Conservation (phyloP, 2,329 filamentous ascomycete species). For the Penicillium verrucosum region DNA sequence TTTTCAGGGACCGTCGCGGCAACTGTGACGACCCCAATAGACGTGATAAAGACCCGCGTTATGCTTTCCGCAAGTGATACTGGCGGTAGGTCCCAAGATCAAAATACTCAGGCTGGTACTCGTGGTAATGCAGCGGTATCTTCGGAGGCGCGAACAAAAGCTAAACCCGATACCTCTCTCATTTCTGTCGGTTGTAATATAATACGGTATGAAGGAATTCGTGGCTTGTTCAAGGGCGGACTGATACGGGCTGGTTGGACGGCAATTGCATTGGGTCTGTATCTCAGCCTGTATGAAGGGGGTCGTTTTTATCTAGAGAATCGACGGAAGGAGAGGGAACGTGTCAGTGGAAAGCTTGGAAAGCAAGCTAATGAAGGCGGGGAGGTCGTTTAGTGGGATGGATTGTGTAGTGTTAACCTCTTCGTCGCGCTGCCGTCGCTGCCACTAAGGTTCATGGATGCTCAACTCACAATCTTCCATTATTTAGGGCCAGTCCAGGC, state of each 20-base stretch:
- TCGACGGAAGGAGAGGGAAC: slow-evolving; percentile 23
- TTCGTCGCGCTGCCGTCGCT: not conserved
- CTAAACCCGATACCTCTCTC: slow-evolving; percentile 42
- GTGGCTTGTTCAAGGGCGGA: slow-evolving; percentile 71
- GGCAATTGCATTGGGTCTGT: slow-evolving; percentile 75
- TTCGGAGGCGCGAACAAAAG: not conserved
- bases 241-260: slow-evolving; percentile 75
- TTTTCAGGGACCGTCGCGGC: slow-evolving; percentile 71
- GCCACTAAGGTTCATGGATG: not conserved
- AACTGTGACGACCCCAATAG: slow-evolving; percentile 79
- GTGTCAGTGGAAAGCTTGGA: not conserved
- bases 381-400: not conserved
- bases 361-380: not conserved
- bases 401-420: too few relatives aligned
- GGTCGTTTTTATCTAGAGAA: slow-evolving; percentile 61
- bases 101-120: not conserved
- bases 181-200: slow-evolving; percentile 64
- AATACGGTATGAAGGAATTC: slow-evolving; percentile 63
- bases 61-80: slow-evolving; percentile 64
- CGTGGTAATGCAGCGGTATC: not conserved
- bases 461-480: not conserved
- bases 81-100: not conserved
- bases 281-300: slow-evolving; percentile 81
- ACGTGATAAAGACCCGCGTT: slow-evolving; percentile 85
- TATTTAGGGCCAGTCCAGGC: too few relatives aligned